Evolutionary conservation across 495 filamentous ascomycete species (phyloP).

Genomic region (Cercophora sp.): DNA sequence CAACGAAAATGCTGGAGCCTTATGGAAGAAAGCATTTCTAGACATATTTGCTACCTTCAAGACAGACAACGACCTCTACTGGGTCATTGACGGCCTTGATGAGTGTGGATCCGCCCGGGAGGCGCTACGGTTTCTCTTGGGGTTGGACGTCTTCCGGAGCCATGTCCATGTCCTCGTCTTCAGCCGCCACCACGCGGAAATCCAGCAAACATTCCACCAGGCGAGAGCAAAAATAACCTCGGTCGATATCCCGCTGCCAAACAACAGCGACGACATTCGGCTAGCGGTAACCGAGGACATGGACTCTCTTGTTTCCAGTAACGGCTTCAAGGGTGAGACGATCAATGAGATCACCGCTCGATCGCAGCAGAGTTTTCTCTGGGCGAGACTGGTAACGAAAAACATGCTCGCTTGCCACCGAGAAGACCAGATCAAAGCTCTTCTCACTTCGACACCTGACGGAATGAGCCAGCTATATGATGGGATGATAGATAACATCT

Average conservation of each 20-base stretch:
- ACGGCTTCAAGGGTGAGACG: constrained; percentile 15
- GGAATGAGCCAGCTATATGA: constrained; percentile 10
- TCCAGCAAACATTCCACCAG: constrained; percentile 4
- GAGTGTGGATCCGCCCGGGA: constrained; percentile 20
- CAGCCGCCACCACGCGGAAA: neutral
- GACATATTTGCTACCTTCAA: neutral
- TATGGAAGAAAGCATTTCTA: constrained; percentile 3
- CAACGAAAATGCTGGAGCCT: neutral
- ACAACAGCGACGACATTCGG: constrained; percentile 25
- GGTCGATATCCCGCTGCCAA: constrained; percentile 6
- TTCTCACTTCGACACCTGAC: constrained; percentile 7
- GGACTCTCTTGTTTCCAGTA: constrained; percentile 6
- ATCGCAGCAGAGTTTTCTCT: constrained; percentile 26
- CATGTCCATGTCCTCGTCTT: constrained; percentile 8
- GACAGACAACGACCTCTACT: constrained; percentile 14
- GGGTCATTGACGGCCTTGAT: constrained; percentile 29
- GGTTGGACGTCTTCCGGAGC: neutral
- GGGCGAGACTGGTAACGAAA: constrained; percentile 16
- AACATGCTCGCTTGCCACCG: constrained; percentile 5
- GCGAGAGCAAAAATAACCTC: neutral
- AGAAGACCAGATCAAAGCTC: neutral
- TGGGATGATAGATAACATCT: constrained; percentile 7
- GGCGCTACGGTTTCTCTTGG: constrained; percentile 20
- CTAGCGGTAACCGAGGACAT: constrained; percentile 17
- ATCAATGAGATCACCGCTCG: constrained; percentile 14